These are phyloP conservation scores for Meyerozyma smithsonii DNA, from an alignment of 1,139 yeast genomes.

Conservation along the genomic window DNA sequence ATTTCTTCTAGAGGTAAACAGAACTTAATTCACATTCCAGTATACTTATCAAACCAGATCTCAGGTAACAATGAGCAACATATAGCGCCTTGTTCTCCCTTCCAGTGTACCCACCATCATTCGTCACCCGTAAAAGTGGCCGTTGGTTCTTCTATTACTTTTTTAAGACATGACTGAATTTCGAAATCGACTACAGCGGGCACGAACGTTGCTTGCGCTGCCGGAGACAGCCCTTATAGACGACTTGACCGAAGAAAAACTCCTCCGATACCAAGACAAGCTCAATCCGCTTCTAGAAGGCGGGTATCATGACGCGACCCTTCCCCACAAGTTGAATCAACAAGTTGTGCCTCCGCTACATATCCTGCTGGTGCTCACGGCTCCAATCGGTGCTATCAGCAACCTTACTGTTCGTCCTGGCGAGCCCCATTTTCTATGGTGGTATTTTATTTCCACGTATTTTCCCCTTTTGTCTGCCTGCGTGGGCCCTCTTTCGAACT, in stretches of 20 bases:
- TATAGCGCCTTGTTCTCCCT: background rate
- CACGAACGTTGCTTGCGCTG: constrained; percentile 1
- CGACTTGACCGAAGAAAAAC: constrained; percentile 1
- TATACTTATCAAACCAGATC: no score
- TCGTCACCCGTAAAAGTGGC: no score
- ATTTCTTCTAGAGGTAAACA: background rate
- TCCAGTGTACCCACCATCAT: no score
- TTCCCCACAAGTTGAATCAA: background rate
- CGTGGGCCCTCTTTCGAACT: constrained; percentile 71
- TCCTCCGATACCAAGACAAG: constrained; percentile 7
- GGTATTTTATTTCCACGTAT: constrained; percentile 62
- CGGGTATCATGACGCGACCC: constrained; percentile 2
- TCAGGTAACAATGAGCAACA: no score
- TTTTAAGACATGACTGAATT: constrained; percentile 1
- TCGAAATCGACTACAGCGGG: constrained; percentile 1
- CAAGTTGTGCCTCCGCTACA: background rate
- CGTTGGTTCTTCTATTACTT: no score
- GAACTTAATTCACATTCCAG: no score
- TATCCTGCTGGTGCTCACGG: constrained; percentile 8
- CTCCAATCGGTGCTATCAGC: constrained; percentile 29
- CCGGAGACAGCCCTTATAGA: constrained; percentile 2
- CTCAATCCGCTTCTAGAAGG: constrained; percentile 10
- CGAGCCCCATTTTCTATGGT: constrained; percentile 41
- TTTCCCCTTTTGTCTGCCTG: constrained; percentile 75
- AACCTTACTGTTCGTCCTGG: constrained; percentile 41